Percentiles rank a stretch among this genome's conserved stretches.
These are phyloP conservation scores for Sclerotinia spermophila DNA, from an alignment of 2,329 filamentous ascomycete species.

Conservation along the genomic window DNA sequence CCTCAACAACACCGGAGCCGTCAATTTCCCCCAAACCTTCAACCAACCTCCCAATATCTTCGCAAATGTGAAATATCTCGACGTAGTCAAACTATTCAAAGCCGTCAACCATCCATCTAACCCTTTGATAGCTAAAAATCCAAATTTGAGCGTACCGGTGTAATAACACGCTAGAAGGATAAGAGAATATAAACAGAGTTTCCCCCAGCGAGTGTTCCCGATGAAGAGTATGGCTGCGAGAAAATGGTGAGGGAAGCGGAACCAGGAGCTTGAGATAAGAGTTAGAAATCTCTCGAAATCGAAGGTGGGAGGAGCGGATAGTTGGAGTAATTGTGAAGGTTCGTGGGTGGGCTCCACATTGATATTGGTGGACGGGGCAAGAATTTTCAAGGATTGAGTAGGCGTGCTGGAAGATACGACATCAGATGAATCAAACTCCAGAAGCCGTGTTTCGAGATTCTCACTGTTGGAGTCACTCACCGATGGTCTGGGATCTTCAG, in stretches of 20 bases:
- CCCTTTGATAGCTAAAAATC: neutral
- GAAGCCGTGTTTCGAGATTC: neutral
- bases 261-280: neutral
- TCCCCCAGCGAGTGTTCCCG: neutral
- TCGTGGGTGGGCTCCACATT: accelerated
- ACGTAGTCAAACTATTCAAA: neutral
- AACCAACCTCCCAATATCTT: neutral
- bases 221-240: neutral
- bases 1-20: neutral
- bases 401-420: neutral
- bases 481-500: accelerated
- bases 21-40: neutral
- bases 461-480: no score
- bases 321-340: accelerated
- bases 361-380: neutral
- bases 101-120: neutral
- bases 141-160: neutral
- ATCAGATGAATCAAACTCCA: neutral
- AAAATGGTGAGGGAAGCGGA: neutral
- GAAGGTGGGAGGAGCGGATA: neutral
- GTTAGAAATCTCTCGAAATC: neutral
- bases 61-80: neutral
- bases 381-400: no score
- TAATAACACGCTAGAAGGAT: neutral
- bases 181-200: neutral